phyloP scores from a whole-genome alignment of 2,329 filamentous ascomycete genomes.

The Neurospora sp. region DNA sequence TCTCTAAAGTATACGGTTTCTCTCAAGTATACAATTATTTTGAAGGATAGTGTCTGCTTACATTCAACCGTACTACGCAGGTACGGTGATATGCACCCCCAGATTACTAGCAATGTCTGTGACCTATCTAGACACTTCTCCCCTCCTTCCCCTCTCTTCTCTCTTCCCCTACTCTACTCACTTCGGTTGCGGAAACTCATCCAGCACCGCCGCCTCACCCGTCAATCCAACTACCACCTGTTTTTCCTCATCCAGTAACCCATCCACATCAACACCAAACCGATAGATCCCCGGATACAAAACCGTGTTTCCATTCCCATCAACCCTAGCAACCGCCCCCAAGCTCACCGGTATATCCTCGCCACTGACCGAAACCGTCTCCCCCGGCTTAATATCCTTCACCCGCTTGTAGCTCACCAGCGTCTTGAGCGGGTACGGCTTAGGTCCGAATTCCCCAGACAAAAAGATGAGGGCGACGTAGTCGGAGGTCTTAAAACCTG shows the following conservation, averaged over 20 bases:
- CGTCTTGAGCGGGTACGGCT: constrained; percentile 42
- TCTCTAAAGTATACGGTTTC: no score
- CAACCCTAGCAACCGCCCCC: constrained; percentile 38
- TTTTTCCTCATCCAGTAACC: constrained; percentile 24
- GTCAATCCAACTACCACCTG: constrained; percentile 34
- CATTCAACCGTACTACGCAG: no score
- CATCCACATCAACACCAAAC: constrained; percentile 31
- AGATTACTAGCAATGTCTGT: neutral
- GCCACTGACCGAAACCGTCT: constrained; percentile 19
- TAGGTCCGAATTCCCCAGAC: constrained; percentile 33
- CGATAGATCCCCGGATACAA: constrained; percentile 44
- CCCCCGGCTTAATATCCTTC: constrained; percentile 26
- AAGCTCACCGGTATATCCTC: constrained; percentile 32
- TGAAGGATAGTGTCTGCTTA: no score
- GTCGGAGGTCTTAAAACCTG: constrained; percentile 35
- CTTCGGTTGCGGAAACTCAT: constrained; percentile 20
- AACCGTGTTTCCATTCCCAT: constrained; percentile 40
- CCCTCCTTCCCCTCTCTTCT: neutral
- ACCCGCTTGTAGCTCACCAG: constrained; percentile 42
- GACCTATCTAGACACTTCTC: neutral
- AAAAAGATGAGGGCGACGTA: constrained; percentile 44
- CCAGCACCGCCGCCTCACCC: constrained; percentile 33
- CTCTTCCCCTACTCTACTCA: neutral
- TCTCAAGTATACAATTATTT: no score
- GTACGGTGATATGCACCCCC: no score